Evolutionary conservation across 768 basidiomycete genomes (phyloP).

Genomic region (Sporobolomyces pararoseus): DNA sequence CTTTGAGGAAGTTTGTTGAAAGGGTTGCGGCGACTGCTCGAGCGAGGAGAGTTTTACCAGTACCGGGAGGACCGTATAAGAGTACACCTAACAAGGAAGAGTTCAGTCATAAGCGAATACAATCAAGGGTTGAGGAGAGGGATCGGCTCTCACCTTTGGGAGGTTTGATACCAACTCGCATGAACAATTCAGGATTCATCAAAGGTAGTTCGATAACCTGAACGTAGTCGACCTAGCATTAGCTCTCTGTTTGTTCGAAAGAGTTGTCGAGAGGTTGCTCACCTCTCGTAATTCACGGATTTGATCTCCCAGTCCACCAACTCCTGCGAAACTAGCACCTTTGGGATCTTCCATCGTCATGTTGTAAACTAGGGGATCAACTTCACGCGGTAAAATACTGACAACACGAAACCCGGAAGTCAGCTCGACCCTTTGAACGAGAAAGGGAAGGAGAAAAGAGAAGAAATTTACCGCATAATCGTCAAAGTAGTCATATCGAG

Average conservation of each 20-base stretch:
- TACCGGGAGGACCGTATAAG: constrained; percentile 92
- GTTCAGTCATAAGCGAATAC: no score
- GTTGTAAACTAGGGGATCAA: constrained; percentile 97
- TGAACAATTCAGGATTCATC: constrained; percentile 87
- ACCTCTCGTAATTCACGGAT: constrained; percentile 94
- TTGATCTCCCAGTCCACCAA: constrained; percentile 92
- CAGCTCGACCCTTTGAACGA: no score
- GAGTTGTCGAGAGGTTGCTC: constrained; percentile 43
- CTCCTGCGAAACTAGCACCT: constrained; percentile 90
- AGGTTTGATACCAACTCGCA: constrained; percentile 91
- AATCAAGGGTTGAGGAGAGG: neutral
- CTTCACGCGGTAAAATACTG: constrained; percentile 83
- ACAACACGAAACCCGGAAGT: no score
- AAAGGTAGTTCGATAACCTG: constrained; percentile 90
- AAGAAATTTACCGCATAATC: constrained; percentile 67
- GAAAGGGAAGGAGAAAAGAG: neutral
- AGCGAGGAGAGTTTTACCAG: constrained; percentile 91
- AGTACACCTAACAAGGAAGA: constrained; percentile 69
- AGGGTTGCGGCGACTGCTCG: constrained; percentile 94
- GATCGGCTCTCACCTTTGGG: constrained; percentile 64
- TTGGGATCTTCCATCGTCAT: constrained; percentile 99
- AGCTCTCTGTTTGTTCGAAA: no score
- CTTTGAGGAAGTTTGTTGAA: constrained; percentile 97
- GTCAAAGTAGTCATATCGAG: constrained; percentile 99
- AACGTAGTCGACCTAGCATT: no score